Evolutionary conservation across 1,284 basidiomycete species (phyloP).

Genomic region (Leccinum solheimii): DNA sequence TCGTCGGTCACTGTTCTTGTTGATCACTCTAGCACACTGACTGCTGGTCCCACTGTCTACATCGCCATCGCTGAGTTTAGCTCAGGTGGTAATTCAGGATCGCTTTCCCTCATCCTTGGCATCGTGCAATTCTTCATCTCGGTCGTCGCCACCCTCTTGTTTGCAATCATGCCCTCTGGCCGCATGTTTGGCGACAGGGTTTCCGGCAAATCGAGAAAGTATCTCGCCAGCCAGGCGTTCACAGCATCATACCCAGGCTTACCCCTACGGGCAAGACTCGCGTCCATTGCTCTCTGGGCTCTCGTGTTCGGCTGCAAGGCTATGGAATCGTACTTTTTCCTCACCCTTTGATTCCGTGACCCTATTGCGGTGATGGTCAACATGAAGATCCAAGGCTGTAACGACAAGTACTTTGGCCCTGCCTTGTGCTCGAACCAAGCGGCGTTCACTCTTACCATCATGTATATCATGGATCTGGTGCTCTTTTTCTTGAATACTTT

Average conservation of each 20-base stretch:
- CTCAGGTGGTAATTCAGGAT: conserved; percentile 55
- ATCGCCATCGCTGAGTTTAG: conserved; percentile 71
- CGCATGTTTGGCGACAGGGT: conserved; percentile 96
- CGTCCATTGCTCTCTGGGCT: conserved; percentile 80
- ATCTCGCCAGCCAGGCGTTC: conserved; percentile 94
- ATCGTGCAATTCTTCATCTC: conserved; percentile 93
- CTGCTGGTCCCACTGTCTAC: conserved; percentile 89
- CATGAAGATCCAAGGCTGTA: conserved; percentile 89
- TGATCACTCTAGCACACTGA: conserved; percentile 80
- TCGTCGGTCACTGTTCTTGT: conserved; percentile 81
- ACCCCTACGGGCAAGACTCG: conserved; percentile 57
- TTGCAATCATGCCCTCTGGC: conserved; percentile 87
- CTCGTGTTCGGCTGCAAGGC: conserved; percentile 95
- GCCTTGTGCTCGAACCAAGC: conserved; percentile 86
- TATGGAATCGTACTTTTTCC: conserved; percentile 93
- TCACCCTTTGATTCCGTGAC: conserved; percentile 89
- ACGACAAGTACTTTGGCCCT: conserved; percentile 80
- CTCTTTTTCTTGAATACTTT: conserved; percentile 98
- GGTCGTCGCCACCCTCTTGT: conserved; percentile 77
- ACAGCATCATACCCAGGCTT: conserved; percentile 89
- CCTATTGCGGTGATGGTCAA: conserved; percentile 89
- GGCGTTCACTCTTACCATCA: conserved; percentile 89
- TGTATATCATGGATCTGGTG: conserved; percentile 95
- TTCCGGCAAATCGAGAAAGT: conserved; percentile 89
- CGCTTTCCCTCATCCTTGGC: conserved; percentile 80